Evolutionary conservation across 495 filamentous ascomycete species (phyloP), one percentile per base, ranked within the genome.

Genomic region (Aspergillus bertholletiae): DNA sequence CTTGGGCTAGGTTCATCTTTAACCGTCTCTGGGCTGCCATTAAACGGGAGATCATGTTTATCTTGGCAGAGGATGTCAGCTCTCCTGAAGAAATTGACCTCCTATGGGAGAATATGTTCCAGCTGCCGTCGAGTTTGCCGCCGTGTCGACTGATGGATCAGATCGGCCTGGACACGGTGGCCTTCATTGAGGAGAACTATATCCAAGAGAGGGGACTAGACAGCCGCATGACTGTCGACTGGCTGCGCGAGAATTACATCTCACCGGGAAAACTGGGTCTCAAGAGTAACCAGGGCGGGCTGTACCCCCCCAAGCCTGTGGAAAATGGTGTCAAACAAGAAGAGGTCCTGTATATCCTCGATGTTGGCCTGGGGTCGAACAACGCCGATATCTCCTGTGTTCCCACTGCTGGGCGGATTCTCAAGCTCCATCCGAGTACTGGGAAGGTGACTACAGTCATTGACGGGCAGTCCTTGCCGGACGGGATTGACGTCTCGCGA

Each of bases 1-100:
- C 27, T 45, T n/a, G 22, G 24, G 41, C 5, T 28, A 72, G 67
- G 8, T 78, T 84, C 57, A 74, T 85, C 20, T 78, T 82, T 63
- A 82, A 83, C 48, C 77, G 82, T 0, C 68, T 85, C 20, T 85
- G 80, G 80, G 81, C 78, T 0, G 79, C 80, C 5, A 66, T 83
- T 53, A 82, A 84, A 59, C 71, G 79, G 5, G 80, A 83, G 54
- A 71, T 70, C 15, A 51, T 84, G 21, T 62, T 60, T 17, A 76
- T 84, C 12, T 65, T 85, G 5, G 60, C 72, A 2, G 79, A 83
- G 23, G 79, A 73, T 0, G 79, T 83, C 13, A 68, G 63, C 30
- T 60, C 63, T 3, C 73, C 81, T 0, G 61, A 64, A 13, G 74
- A 81, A 49, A 75, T 84, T 26, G 80, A 84, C 35, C 26, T 65